Base-by-base conservation (phyloP, 345 rosid genomes). In the Ailanthus altissimus region DNA sequence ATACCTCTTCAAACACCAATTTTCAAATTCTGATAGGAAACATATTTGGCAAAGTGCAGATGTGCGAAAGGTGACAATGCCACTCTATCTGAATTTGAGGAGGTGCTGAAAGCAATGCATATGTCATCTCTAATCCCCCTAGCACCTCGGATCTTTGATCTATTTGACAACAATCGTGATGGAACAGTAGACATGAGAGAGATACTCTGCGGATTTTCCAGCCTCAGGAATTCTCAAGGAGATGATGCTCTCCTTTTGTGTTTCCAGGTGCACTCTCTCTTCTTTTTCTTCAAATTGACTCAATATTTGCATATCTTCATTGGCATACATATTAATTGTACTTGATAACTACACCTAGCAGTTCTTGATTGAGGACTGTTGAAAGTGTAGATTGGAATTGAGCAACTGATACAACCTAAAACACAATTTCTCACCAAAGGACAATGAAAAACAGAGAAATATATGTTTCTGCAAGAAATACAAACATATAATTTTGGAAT, bases 141-240 rank as follows among this genome's bases (percentile, higher is more conserved):
- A 36, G 92, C 89, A 1, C 80, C 94, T 12, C 85, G 94, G 53
- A 86, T 90, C 78, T 90, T 88, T 38, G 89, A 89, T 70, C 62
- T 90, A 0, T 88, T 90, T 5, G 92, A 90, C 77, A 78, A 89
- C 83, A 90, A 90, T 50, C 86, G 92, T 0, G 92, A 90, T 68
- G 90, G 94, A 51, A 90, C 92, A 0, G 83, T 90, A 16, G 91
- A 90, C 70, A 87, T 87, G 90, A 88, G 92, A 59, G 94, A 88
- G 80, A 86, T 88, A 23, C 85, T 90, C 0, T 87, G 94, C 13
- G 94, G 94, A 62, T 88, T 90, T 72, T 87, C 92, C 59, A 90
- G 83, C 85, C 90, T 90, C 56, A 83, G 83, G 77, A 90, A 89
- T 69, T 90, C 90, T 36, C 79, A 65, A 72, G 94, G 92, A 50